Evolutionary conservation across 2,329 filamentous ascomycete species (phyloP).

Genomic region (Pseudogymnoascus sp.): DNA sequence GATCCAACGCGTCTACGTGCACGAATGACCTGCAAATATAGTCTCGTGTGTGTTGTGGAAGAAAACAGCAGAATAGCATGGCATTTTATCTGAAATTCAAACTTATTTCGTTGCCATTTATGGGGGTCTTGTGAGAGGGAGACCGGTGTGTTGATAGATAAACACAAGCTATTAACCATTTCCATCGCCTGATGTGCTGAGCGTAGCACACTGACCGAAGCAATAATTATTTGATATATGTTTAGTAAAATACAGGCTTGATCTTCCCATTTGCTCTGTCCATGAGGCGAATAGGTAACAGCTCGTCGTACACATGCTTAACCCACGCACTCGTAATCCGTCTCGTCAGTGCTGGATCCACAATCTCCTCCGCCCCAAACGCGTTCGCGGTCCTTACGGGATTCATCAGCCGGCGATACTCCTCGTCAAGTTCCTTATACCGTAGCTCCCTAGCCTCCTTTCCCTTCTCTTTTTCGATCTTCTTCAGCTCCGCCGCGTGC

Average conservation of each 20-base stretch:
- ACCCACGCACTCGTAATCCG: conserved; percentile 47
- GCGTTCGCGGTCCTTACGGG: conserved; percentile 55
- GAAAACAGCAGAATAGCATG: background rate
- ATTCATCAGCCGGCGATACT: conserved; percentile 55
- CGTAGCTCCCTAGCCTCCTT: conserved; percentile 32
- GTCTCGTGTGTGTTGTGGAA: background rate
- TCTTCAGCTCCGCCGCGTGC: conserved; percentile 49
- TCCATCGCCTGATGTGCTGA: background rate
- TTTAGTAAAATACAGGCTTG: conserved; percentile 31
- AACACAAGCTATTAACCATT: background rate
- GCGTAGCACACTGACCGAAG: background rate
- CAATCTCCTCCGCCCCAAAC: conserved; percentile 56
- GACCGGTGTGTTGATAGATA: background rate
- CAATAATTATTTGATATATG: background rate
- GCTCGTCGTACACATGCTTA: conserved; percentile 37
- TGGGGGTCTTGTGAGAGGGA: background rate
- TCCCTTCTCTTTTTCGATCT: conserved; percentile 41
- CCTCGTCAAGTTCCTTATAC: conserved; percentile 49
- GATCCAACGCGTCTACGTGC: background rate
- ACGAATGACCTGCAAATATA: background rate
- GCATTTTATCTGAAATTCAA: background rate
- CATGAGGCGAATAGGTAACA: conserved; percentile 19
- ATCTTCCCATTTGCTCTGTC: conserved; percentile 34
- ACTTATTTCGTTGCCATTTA: background rate
- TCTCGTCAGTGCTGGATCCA: conserved; percentile 52